A percentile compares a stretch with the other conserved stretches of the same genome.
Conservation (phyloP, 2,329 filamentous ascomycete genomes). For the Cladosporium sp. region DNA sequence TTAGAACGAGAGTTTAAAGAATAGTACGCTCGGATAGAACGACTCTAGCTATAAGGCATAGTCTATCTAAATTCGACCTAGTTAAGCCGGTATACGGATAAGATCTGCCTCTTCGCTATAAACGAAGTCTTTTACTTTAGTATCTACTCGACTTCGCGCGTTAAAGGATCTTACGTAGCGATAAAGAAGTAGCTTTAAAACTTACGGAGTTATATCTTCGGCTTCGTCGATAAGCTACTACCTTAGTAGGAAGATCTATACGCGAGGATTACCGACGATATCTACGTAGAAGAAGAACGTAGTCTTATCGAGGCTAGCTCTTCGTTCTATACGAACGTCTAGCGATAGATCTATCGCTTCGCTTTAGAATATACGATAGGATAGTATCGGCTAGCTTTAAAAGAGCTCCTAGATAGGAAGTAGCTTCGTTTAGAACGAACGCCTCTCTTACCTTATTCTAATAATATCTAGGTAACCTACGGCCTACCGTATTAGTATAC, state of each 20-base stretch:
- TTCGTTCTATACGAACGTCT: not conserved
- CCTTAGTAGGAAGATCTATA: not conserved
- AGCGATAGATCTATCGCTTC: not conserved
- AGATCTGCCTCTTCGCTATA: not conserved
- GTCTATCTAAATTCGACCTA: not conserved
- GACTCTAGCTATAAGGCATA: not conserved
- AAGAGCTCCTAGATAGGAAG: not conserved
- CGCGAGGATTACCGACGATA: not conserved
- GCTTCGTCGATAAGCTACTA: not conserved
- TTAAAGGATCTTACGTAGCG: not conserved
- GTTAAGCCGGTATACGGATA: not conserved
- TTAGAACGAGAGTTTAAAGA: not conserved
- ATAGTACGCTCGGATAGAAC: not conserved
- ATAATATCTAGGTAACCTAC: not conserved
- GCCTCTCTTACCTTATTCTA: not conserved
- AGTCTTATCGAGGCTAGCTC: not conserved
- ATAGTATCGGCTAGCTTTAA: not conserved
- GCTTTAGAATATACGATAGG: not conserved
- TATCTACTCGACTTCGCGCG: not conserved
- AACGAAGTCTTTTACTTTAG: not conserved
- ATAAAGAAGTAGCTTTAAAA: not conserved
- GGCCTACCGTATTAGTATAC: not conserved
- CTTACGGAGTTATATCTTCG: not conserved
- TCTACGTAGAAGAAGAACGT: not conserved
- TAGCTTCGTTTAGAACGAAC: not conserved